A percentile compares a stretch with the other conserved stretches of the same genome.
Conservation (phyloP, 73 alveolate species). For the Paramecium biaurelia region DNA sequence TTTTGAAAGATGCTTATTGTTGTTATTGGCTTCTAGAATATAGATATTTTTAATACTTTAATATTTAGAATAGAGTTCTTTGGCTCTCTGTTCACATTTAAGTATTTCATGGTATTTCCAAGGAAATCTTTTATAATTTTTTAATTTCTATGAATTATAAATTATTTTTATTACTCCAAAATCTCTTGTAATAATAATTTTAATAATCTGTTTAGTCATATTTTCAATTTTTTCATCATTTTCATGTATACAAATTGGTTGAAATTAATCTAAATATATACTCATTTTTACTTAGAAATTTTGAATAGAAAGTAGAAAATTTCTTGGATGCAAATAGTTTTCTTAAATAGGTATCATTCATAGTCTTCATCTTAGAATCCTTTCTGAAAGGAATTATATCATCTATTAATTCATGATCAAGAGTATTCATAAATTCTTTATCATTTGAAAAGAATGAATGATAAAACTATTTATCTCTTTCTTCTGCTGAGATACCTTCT, state of each 20-base stretch:
- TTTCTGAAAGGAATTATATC: constrained; percentile 32
- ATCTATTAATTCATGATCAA: constrained; percentile 1
- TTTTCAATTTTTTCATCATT: constrained; percentile 24
- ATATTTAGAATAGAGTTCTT: neutral
- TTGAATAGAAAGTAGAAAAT: neutral
- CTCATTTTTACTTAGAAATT: neutral
- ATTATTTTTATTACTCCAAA: neutral
- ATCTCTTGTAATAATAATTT: constrained; percentile 29
- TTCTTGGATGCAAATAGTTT: neutral
- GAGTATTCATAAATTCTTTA: neutral
- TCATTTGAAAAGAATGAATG: constrained; percentile 10
- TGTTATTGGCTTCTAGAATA: neutral
- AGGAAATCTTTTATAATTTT: constrained; percentile 22
- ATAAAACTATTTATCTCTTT: constrained; percentile 23
- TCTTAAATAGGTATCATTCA: constrained; percentile 12
- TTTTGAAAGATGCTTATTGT: neutral
- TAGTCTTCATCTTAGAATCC: constrained; percentile 44
- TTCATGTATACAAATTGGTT: constrained; percentile 11
- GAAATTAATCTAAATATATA: neutral
- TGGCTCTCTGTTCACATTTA: constrained; percentile 12
- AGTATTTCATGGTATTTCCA: constrained; percentile 33
- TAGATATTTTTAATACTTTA: neutral
- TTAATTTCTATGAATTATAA: neutral
- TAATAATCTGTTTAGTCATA: constrained; percentile 46
- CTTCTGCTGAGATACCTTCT: constrained; percentile 31